A percentile compares a stretch with the other conserved stretches of the same genome.
Conservation (phyloP, 169 alveolate genomes). For the Plasmodium falciparum region DNA sequence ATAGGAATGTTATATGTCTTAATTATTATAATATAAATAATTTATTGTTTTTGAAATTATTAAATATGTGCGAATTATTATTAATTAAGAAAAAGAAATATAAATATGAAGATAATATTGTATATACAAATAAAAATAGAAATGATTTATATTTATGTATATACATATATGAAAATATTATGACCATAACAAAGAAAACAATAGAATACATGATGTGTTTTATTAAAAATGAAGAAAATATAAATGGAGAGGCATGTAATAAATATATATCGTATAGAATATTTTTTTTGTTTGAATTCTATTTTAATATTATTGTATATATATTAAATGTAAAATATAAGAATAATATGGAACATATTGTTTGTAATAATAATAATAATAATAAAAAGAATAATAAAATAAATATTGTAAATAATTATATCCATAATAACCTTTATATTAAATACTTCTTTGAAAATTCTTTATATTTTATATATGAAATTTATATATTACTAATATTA, state of each 20-base stretch:
- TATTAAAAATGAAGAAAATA: not conserved
- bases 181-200: conserved; percentile 8
- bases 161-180: conserved; percentile 23
- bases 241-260: not conserved
- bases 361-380: not conserved
- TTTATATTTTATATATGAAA: conserved; percentile 42
- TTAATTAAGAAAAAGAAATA: not conserved
- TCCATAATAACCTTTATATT: not conserved
- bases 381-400: not conserved
- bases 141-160: conserved; percentile 13
- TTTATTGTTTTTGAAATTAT: conserved; percentile 37
- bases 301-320: conserved; percentile 35
- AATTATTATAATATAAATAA: conserved; percentile 11
- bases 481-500: conserved; percentile 11
- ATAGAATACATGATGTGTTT: not conserved
- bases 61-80: conserved; percentile 17
- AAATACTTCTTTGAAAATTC: conserved; percentile 8
- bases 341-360: not conserved
- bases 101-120: not conserved
- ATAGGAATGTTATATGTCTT: not conserved
- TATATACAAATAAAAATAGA: conserved; percentile 3
- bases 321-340: conserved; percentile 17
- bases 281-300: conserved; percentile 39
- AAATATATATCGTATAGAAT: conserved; percentile 6
- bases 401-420: not conserved